Conservation (phyloP, 208 protist species). For the Trypanosoma brucei region DNA sequence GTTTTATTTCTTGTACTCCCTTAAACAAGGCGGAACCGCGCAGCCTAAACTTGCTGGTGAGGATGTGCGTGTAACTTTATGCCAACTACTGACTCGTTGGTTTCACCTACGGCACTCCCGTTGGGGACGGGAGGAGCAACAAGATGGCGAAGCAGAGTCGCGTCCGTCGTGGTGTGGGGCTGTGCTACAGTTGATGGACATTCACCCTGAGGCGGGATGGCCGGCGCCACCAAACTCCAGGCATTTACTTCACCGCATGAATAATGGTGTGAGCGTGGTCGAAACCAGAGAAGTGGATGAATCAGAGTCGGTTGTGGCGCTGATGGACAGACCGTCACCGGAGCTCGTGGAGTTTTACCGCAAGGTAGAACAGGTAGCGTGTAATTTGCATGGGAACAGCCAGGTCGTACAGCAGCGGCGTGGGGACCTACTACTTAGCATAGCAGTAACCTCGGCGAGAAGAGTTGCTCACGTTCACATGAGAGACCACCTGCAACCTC, state of each 20-base stretch:
- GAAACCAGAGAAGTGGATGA: too few relatives aligned
- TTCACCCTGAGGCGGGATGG: conserved; percentile 40
- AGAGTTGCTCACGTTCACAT: conserved; percentile 25
- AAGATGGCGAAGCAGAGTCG: conserved; percentile 33
- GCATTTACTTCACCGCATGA: too few relatives aligned
- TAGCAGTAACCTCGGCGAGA: conserved; percentile 15
- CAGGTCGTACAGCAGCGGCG: conserved; percentile 9
- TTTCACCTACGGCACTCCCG: conserved; percentile 73
- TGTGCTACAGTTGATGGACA: conserved; percentile 53
- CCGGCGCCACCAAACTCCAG: conserved; percentile 9
- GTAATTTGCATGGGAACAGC: conserved; percentile 2
- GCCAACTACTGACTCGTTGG: conserved; percentile 52
- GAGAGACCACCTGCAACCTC: conserved; percentile 26
- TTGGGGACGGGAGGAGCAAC: conserved; percentile 50
- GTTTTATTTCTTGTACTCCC: conserved; percentile 83
- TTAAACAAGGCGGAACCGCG: conserved; percentile 31
- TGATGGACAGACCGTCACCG: background rate
- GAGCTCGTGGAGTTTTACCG: conserved; percentile 33
- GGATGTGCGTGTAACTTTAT: conserved; percentile 32
- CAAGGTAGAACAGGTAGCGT: conserved; percentile 30
- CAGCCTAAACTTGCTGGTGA: conserved; percentile 21
- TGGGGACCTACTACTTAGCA: conserved; percentile 20
- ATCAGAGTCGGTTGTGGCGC: too few relatives aligned
- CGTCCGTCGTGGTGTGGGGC: conserved; percentile 48
- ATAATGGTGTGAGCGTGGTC: too few relatives aligned